Evolutionary conservation across 2,329 filamentous ascomycete species (phyloP), one percentile per base, ranked within the genome.

Genomic region (Aspergillus tamarii): DNA sequence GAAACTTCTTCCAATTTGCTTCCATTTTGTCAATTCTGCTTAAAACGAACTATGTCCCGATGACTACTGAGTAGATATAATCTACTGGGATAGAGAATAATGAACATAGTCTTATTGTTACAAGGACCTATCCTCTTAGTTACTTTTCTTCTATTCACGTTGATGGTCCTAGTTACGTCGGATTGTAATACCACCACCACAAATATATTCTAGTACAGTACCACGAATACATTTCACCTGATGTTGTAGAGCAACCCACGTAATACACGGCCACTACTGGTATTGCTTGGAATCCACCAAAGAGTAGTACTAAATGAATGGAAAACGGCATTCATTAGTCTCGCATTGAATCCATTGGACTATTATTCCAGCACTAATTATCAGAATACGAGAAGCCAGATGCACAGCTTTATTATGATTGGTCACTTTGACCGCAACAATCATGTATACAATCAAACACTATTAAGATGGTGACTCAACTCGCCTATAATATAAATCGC

Each of bases 371-470:
- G 43, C 21, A 21, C 21, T 19, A 26, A 14, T 16, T 26, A 26
- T 28, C 23, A 2, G 45, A 19, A 54, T 54, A 54, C 52, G 32
- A 23, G 30, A 34, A n/a, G 14, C 19, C 4, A 21, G 28, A 32
- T 34, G 50, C 10, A 3, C 19, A n/a, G n/a, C 30, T 36, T 34
- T 30, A 36, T 11, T 58, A 46, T 59, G 57, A 68, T 41, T 68
- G 57, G 66, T 55, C 62, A 66, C 30, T 68, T 68, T 57, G 34
- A 56, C 60, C 65, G 62, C 66, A 68, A 68, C 43, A 32, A 21
- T 54, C 23, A 23, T 36, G 36, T 56, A 32, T 53, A 45, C 34
- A 36, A 12, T 4, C 5, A 34, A 10, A 11, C 32, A 34, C 11
- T 12, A 34, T 11, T 3, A 34, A 43, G 19, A 10, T 16, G 56